Evolutionary conservation across 179 eudicot genomes (phyloP).

Genomic region (Pouteria campechiana): DNA sequence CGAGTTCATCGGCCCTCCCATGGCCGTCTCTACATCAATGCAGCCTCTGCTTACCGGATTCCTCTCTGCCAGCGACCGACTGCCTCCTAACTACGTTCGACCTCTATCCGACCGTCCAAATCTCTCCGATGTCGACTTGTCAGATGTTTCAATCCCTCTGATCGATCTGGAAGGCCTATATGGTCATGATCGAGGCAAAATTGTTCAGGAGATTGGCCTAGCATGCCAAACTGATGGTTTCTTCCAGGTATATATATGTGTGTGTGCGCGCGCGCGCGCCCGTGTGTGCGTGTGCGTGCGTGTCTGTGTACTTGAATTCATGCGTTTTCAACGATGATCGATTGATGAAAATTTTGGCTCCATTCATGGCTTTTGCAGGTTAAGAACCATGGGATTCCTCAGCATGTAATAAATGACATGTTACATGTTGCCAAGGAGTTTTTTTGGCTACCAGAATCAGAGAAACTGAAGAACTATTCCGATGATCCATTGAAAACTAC

Average conservation of each 20-base stretch:
- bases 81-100: conserved; percentile 13
- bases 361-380: too few species aligned
- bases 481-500: conserved; percentile 20
- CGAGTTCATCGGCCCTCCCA: too few species aligned
- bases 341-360: too few species aligned
- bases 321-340: too few species aligned
- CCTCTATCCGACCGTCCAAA: conserved; percentile 16
- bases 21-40: too few species aligned
- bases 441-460: conserved; percentile 12
- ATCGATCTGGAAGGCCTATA: conserved; percentile 11
- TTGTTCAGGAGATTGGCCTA: conserved; percentile 7
- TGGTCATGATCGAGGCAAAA: background rate
- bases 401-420: conserved; percentile 2
- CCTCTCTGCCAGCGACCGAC: background rate
- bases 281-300: too few species aligned
- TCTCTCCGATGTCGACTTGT: background rate
- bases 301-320: too few species aligned
- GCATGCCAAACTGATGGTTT: conserved; percentile 18
- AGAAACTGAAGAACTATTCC: conserved; percentile 14
- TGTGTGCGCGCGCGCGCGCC: too few species aligned
- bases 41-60: conserved; percentile 7
- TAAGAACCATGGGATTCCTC: conserved; percentile 19
- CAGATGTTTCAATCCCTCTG: conserved; percentile 6
- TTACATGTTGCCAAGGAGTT: conserved; percentile 8
- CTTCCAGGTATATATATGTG: conserved; percentile 20